These are phyloP conservation scores for Nakazawaea wyomingensis DNA, from an alignment of 805 yeast genomes.

Conservation along the genomic window DNA sequence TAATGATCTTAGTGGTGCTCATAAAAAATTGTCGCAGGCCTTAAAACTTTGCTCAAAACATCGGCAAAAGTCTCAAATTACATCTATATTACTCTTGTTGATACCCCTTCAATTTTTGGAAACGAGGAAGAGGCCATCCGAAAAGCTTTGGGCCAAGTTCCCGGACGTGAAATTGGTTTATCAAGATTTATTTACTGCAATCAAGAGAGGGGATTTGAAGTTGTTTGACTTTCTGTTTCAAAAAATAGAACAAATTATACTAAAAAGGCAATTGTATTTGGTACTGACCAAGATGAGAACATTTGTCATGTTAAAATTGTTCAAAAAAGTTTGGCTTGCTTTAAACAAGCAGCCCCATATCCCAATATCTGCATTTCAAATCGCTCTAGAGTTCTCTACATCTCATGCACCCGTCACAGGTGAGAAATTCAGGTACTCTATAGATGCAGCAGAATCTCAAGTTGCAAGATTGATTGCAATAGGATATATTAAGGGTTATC, in stretches of 20 bases:
- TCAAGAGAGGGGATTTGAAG: conserved; percentile 51
- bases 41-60: conserved; percentile 26
- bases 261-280: conserved; percentile 57
- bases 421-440: conserved; percentile 16
- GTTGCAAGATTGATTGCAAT: conserved; percentile 60
- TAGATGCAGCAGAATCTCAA: conserved; percentile 63
- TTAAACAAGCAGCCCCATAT: conserved; percentile 26
- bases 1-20: conserved; percentile 49
- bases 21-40: conserved; percentile 48
- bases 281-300: conserved; percentile 48
- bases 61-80: conserved; percentile 31
- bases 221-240: conserved; percentile 41
- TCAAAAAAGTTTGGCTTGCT: conserved; percentile 33
- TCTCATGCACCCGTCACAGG: conserved; percentile 17
- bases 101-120: conserved; percentile 59
- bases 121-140: conserved; percentile 42
- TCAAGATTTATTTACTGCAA: conserved; percentile 40
- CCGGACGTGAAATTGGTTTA: conserved; percentile 41
- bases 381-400: conserved; percentile 35
- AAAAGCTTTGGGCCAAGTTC: conserved; percentile 31
- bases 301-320: conserved; percentile 44
- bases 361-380: conserved; percentile 34
- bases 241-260: conserved; percentile 42
- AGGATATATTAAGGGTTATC: conserved; percentile 69
- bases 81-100: conserved; percentile 47